Base-by-base conservation (phyloP, 805 yeast genomes). In the Yarrowia alimentaria region DNA sequence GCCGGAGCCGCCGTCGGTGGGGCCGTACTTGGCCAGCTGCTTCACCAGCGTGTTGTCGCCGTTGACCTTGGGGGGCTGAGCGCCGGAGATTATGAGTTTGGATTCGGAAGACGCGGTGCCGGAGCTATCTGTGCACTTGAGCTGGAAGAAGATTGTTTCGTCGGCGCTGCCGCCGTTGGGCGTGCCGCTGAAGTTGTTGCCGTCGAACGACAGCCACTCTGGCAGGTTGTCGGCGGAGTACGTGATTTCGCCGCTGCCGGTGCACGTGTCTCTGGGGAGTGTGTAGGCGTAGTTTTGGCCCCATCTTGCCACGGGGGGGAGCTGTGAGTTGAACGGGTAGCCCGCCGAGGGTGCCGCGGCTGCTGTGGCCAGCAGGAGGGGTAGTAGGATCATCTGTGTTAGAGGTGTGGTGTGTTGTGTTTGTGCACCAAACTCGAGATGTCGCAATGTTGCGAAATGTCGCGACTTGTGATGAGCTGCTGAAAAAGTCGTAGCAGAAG, bases 261-360 rank as follows among this genome's bases (percentile, higher is more conserved):
- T 62, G 64, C 77, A 88, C 2, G 98, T 91, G 58, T 81, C 79
- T 54, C 76, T 69, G 50, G 89, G 81, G 32, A 91, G 67, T 28
- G 81, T 74, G 66, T 86, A 91, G 14, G 69, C 58, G 67, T 83
- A 91, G 2, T 63, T 58, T 58, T 78, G 72, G 54, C 78, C 78
- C 12, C 79, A 77, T 53, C 94, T 74, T 4, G 95, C 98, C 11
- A 93, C 86, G 25, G 88, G 83, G 5, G 98, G 98, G 17, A 81
- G 73, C 68, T 91, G 99, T 62, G 80, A 80, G 56, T 76, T 68
- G 62, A 89, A 79, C n/a, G 95, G 90, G 71, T 83, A 86, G 35
- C 85, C 85, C 30, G 75, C 71, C 48, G 73, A 70, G 5, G 86
- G 81, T 10, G 79, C 77, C 38, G 53, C 55, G 30, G 55, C 57